These are phyloP conservation scores for Tylopilus sp. DNA, from an alignment of 1,284 basidiomycete genomes.

Conservation along the genomic window DNA sequence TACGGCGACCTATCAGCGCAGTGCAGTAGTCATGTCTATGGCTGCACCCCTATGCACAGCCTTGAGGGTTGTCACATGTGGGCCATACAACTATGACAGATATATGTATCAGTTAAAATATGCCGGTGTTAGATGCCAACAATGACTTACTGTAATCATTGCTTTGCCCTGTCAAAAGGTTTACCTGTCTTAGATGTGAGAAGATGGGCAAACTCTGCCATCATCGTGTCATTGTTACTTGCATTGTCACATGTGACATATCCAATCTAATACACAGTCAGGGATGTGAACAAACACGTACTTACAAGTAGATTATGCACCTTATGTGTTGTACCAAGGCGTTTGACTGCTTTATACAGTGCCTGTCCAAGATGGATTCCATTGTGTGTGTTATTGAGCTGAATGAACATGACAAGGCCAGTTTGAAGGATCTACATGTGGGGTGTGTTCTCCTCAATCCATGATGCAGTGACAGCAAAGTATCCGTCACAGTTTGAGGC, in stretches of 20 bases:
- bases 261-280: neutral
- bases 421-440: neutral
- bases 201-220: neutral
- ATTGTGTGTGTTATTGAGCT: conserved; percentile 7
- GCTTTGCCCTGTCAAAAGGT: neutral
- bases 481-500: conserved; percentile 6
- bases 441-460: neutral
- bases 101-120: too few species aligned
- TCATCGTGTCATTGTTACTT: conserved; percentile 6
- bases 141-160: too few species aligned
- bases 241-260: conserved; percentile 3
- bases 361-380: conserved; percentile 1
- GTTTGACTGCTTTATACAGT: conserved; percentile 1
- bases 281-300: neutral
- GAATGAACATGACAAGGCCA: neutral
- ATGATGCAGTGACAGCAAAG: conserved; percentile 4
- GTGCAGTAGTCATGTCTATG: too few species aligned
- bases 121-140: too few species aligned
- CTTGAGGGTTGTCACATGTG: too few species aligned
- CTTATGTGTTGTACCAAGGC: neutral
- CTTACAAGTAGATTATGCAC: neutral
- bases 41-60: too few species aligned
- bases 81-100: neutral
- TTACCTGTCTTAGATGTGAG: neutral
- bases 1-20: too few species aligned